Evolutionary conservation across 345 rosid genomes (phyloP), one percentile per base, ranked within the genome.

Genomic region (Euphorbia tirucalli): DNA sequence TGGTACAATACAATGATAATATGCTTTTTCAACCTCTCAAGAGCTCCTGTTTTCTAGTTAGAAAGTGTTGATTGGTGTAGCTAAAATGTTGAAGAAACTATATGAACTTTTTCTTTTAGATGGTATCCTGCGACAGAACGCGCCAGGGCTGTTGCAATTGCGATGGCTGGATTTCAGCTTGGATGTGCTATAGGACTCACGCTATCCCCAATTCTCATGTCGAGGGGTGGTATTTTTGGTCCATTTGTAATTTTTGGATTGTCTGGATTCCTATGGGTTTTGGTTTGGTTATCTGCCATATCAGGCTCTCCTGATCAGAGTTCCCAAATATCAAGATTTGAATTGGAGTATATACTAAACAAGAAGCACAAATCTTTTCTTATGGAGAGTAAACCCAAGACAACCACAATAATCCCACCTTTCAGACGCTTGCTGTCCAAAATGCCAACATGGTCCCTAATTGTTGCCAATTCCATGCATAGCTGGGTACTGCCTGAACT

Each of bases 121-220:
- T 94, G 99, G 99, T 94, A 90, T 84, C 99, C 99, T 11, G 75
- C 81, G 65, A 90, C 93, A 60, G 99, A 94, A 82, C 90, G 95
- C 63, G 80, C 97, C 63, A 94, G 97, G 72, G 97, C 97, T 18
- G 97, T 92, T 64, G 93, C 87, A 30, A 87, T 94, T 39, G 97
- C 99, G 64, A 94, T 94, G 99, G 99, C 90, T 32, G 97, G 97
- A 63, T 92, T 94, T 84, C 93, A 87, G 75, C 89, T 91, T 76
- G 99, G 99, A 78, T 89, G 85, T 84, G 95, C 95, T 25, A 75
- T 89, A 71, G 99, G 99, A 72, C 96, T 94, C 59, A 68, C 77
- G 68, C 80, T 92, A 69, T 90, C 97, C 74, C 97, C 99, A 55
- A 92, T 92, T 78, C 93, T 94, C 55, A 92, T 92, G 95, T 89